Base-by-base conservation (phyloP, 2,329 filamentous ascomycete genomes). In the Biscogniauxia marginata region DNA sequence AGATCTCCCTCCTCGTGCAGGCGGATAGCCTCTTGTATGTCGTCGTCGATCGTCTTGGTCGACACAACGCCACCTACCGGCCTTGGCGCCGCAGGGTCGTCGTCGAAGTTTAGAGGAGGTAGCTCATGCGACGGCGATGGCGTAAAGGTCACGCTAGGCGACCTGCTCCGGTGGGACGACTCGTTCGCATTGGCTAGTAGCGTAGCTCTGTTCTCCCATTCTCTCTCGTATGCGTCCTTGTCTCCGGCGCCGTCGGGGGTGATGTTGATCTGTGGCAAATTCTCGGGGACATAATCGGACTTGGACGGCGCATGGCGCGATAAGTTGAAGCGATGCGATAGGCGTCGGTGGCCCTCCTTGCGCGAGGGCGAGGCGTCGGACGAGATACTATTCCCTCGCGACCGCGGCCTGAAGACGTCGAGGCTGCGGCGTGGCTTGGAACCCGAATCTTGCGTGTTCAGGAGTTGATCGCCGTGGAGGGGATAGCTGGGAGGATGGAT, bases 151-250 rank as follows among this genome's bases (percentile, higher is more conserved):
- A 53, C 39, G 58, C 62, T 63, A 23, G 56, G 63, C 18, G 67
- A 65, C 21, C 71, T 70, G 61, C 72, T 73, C 62, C 74, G 77
- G 61, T 76, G 74, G 56, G 75, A 73, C 64, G 75, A 70, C 63
- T 82, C 79, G 64, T 82, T 85, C 63, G 82, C 80, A 64, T 83
- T 84, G 25, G 91, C 93, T 62, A 98, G 78, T 57, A 96, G 84
- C n/a, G 93, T 97, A 23, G 95, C 95, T 58, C 93, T 83, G 77
- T 90, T 88, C 80, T 98, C 95, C 95, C 95, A 99, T 74, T 89
- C 83, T 57, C 85, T 84, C 77, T 96, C 89, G 58, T 71, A 68
- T 46, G 66, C 71, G 47, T 75, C 75, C 56, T 64, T 70, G 52
- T 43, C 45, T 11, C 16, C 39, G 21, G 4, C 75, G 70, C 56